Percentiles rank a stretch among this genome's conserved stretches.
phyloP scores from a whole-genome alignment of 2,329 filamentous ascomycete genomes.

The Fusarium devonianum region DNA sequence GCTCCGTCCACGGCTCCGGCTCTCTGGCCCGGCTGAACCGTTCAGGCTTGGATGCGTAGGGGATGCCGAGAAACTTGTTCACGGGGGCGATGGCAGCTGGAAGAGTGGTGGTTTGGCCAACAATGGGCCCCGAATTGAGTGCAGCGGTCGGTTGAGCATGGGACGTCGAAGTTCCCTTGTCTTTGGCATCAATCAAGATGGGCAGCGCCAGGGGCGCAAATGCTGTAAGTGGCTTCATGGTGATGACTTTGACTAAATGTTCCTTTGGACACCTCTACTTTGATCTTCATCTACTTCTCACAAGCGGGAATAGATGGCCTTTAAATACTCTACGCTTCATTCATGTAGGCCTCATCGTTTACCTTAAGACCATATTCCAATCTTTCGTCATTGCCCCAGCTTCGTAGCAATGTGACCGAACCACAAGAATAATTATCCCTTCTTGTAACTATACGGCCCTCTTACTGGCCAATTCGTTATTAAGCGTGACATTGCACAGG shows the following conservation, averaged over 20 bases:
- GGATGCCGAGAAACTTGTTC: conserved; percentile 36
- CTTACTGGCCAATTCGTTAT: neutral
- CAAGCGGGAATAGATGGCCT: too few relatives aligned
- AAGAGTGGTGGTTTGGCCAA: conserved; percentile 24
- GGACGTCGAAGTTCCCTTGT: neutral
- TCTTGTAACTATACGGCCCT: neutral
- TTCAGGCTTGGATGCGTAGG: conserved; percentile 26
- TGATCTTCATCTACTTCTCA: neutral
- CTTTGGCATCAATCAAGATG: neutral
- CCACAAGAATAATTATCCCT: neutral
- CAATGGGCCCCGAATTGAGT: conserved; percentile 27
- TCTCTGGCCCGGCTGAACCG: conserved; percentile 25
- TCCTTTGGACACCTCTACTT: neutral
- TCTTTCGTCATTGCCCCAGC: neutral
- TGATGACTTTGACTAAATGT: neutral
- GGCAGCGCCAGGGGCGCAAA: conserved; percentile 6
- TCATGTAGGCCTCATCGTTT: neutral
- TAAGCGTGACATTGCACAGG: neutral
- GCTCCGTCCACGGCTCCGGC: conserved; percentile 25
- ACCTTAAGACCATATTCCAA: neutral
- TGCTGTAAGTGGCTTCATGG: conserved; percentile 17
- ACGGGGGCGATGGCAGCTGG: conserved; percentile 23
- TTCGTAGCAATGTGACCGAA: too few relatives aligned
- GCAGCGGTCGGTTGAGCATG: conserved; percentile 13
- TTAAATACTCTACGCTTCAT: neutral